These are phyloP conservation scores for Globisporangium middletonii DNA, from an alignment of 352 stramenopile species.

Conservation along the genomic window DNA sequence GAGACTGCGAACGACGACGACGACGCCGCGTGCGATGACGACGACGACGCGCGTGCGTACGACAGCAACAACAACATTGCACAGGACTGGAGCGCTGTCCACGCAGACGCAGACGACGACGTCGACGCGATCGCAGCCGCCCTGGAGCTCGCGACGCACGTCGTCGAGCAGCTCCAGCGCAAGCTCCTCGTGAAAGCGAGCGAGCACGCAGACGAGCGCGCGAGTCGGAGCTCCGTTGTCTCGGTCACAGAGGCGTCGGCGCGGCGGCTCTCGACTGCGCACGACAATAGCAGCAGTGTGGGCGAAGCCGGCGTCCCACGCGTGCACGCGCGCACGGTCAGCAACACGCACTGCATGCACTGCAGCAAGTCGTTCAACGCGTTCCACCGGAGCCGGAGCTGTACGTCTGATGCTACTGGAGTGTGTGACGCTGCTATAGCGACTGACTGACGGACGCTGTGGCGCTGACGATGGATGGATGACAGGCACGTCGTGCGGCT, in stretches of 20 bases:
- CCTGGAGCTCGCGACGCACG: conserved; percentile 45
- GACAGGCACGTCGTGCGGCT: conserved; percentile 33
- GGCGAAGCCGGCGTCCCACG: conserved; percentile 29
- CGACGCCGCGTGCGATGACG: conserved; percentile 19
- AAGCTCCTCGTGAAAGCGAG: conserved; percentile 44
- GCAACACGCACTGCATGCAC: conserved; percentile 32
- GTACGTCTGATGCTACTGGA: conserved; percentile 9
- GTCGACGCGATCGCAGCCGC: conserved; percentile 41
- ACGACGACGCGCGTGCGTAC: conserved; percentile 12
- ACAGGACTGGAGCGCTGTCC: conserved; percentile 2
- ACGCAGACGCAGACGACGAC: conserved; percentile 21
- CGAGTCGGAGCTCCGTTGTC: conserved; percentile 11
- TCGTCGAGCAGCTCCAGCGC: conserved; percentile 50
- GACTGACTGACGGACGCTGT: background rate
- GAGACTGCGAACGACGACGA: conserved; percentile 34
- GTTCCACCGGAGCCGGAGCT: conserved; percentile 64
- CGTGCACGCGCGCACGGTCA: conserved; percentile 25
- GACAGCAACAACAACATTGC: conserved; percentile 12
- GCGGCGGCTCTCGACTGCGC: background rate
- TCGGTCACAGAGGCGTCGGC: background rate
- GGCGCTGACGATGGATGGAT: background rate
- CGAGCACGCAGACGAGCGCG: conserved; percentile 33
- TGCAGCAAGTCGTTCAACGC: conserved; percentile 65
- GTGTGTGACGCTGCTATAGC: background rate
- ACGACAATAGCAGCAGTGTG: conserved; percentile 3